Conservation (phyloP, 495 filamentous ascomycete species). For the Neurospora cerealis region DNA sequence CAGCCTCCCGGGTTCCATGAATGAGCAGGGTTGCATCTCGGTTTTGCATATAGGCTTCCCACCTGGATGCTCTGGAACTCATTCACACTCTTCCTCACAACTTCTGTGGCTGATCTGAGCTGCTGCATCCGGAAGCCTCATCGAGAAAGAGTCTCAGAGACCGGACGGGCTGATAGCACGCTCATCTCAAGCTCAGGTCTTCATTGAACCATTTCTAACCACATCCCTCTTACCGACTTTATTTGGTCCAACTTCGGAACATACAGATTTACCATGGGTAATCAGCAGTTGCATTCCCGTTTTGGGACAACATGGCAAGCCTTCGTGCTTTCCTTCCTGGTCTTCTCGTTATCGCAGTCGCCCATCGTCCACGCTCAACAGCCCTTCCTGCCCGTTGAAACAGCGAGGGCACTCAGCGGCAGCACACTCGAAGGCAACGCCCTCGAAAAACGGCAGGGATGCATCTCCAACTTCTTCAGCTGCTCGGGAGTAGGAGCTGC, state of each 20-base stretch:
- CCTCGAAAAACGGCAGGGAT: constrained; percentile 18
- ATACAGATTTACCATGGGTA: neutral
- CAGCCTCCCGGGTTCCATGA: neutral
- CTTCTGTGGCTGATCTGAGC: neutral
- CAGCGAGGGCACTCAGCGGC: constrained; percentile 2
- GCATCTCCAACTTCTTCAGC: constrained; percentile 32
- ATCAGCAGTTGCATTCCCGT: neutral
- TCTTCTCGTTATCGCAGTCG: neutral
- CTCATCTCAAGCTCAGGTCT: neutral
- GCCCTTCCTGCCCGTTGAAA: constrained; percentile 23
- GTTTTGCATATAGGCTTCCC: neutral
- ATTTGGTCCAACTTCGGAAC: neutral
- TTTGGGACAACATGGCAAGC: neutral
- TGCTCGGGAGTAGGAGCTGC: constrained; percentile 28
- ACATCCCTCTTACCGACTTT: neutral
- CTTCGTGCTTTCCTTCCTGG: neutral
- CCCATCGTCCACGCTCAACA: constrained; percentile 10
- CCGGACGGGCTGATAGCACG: neutral
- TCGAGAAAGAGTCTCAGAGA: neutral
- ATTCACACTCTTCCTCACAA: neutral
- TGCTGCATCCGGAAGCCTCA: neutral
- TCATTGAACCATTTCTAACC: neutral
- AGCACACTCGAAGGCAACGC: neutral
- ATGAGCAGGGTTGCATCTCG: neutral
- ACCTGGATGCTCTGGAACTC: neutral